Evolutionary conservation across 805 yeast genomes (phyloP).

Genomic region (Metschnikowia sp.): DNA sequence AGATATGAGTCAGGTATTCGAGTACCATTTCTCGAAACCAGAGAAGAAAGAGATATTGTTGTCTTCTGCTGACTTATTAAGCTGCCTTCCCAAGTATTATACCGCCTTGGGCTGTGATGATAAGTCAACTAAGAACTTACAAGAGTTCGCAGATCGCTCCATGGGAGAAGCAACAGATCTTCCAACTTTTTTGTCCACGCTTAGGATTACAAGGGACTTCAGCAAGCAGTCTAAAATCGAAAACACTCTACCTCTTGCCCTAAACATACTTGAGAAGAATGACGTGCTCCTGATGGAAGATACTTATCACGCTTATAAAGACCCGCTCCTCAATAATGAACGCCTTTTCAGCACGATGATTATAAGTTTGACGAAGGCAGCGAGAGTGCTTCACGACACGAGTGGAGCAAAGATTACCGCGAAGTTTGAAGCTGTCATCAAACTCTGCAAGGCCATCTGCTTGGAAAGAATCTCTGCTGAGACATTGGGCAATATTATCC

Average conservation of each 20-base stretch:
- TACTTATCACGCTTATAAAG: conserved; percentile 9
- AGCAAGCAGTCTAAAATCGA: not conserved
- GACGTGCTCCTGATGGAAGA: conserved; percentile 17
- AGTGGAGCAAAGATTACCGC: conserved; percentile 1
- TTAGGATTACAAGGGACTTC: conserved; percentile 8
- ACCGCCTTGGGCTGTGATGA: conserved; percentile 18
- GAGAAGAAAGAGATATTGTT: conserved; percentile 14
- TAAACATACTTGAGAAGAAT: conserved; percentile 9
- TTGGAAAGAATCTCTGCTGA: conserved; percentile 20
- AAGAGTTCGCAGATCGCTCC: conserved; percentile 12
- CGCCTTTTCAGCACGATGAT: conserved; percentile 11
- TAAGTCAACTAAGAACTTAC: conserved; percentile 20
- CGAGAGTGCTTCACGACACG: conserved; percentile 3
- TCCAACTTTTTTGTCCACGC: conserved; percentile 21
- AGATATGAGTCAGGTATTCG: conserved; percentile 19
- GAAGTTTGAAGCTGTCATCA: conserved; percentile 24
- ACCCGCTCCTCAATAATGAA: conserved; percentile 11
- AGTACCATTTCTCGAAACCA: conserved; percentile 11
- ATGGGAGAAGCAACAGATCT: conserved; percentile 16
- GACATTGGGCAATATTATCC: conserved; percentile 24
- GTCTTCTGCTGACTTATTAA: conserved; percentile 18
- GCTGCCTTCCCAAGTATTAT: conserved; percentile 24
- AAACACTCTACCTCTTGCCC: conserved; percentile 5
- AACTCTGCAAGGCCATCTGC: conserved; percentile 22
- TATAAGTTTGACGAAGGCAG: conserved; percentile 17